A percentile compares a stretch with the other conserved stretches of the same genome.
phyloP scores from a whole-genome alignment of 2,329 filamentous ascomycete species.

The Cladorrhinum sp. region DNA sequence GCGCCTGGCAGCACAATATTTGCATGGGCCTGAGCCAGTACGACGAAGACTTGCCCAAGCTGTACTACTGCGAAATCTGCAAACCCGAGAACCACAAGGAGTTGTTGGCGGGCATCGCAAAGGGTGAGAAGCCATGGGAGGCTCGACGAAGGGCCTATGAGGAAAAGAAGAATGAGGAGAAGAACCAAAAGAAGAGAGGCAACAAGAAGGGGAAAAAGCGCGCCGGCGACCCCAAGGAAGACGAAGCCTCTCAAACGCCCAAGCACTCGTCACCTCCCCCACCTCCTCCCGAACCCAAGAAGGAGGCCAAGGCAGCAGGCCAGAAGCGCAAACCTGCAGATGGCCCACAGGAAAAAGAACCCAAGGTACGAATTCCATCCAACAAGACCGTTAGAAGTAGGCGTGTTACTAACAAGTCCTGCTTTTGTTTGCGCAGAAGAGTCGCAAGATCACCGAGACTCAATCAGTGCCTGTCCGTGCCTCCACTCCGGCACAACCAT shows the following conservation, averaged over 20 bases:
- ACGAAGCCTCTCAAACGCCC: conserved; percentile 36
- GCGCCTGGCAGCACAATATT: conserved; percentile 95
- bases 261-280: conserved; percentile 35
- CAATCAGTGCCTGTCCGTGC: conserved; percentile 36
- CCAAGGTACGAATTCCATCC: conserved; percentile 42
- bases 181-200: conserved; percentile 62
- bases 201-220: conserved; percentile 65
- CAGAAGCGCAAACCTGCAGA: conserved; percentile 59
- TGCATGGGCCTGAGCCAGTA: conserved; percentile 85
- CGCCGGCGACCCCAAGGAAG: conserved; percentile 59
- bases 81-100: conserved; percentile 78
- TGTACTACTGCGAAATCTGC: conserved; percentile 93
- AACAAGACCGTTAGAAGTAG: conserved; percentile 1
- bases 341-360: conserved; percentile 51
- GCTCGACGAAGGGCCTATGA: conserved; percentile 61
- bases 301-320: conserved; percentile 39
- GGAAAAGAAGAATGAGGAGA: conserved; percentile 57
- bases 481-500: conserved; percentile 46
- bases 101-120: conserved; percentile 72
- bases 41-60: conserved; percentile 71
- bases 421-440: conserved; percentile 41
- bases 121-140: conserved; percentile 86
- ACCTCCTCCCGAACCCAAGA: conserved; percentile 37
- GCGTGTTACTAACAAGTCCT: conserved; percentile 8
- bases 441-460: conserved; percentile 55